Conservation (phyloP, 2,329 filamentous ascomycete genomes). For the Aotearoamyces nothofagi region DNA sequence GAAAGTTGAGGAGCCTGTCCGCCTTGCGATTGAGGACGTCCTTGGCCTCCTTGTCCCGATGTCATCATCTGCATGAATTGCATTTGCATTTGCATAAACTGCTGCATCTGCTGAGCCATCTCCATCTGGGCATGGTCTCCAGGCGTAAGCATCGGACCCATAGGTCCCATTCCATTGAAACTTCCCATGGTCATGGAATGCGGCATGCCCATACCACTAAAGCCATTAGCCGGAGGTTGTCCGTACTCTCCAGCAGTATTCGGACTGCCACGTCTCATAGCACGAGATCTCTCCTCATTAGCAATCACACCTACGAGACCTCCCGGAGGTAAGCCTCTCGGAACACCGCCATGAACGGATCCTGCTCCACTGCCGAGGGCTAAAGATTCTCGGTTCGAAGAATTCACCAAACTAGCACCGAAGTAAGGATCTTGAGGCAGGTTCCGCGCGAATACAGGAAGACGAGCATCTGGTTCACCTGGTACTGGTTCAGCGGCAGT, state of each 20-base stretch:
- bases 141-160: constrained; percentile 27
- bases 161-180: constrained; percentile 17
- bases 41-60: constrained; percentile 10
- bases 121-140: constrained; percentile 64
- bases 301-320: constrained; percentile 83
- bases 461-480: constrained; percentile 32
- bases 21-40: constrained; percentile 10
- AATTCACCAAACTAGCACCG: constrained; percentile 61
- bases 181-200: constrained; percentile 10
- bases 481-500: constrained; percentile 41
- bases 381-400: constrained; percentile 58
- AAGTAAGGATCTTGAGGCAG: constrained; percentile 77
- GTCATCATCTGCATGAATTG: constrained; percentile 82
- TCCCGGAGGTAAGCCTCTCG: constrained; percentile 40
- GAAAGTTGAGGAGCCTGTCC: constrained; percentile 10
- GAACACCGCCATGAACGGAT: constrained; percentile 22
- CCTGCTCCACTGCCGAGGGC: constrained; percentile 46
- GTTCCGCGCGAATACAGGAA: constrained; percentile 72
- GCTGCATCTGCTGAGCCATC: constrained; percentile 70
- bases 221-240: constrained; percentile 14
- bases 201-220: constrained; percentile 16
- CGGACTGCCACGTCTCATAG: constrained; percentile 65
- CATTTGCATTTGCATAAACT: constrained; percentile 91
- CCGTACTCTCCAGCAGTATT: constrained; percentile 38
- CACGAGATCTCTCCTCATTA: constrained; percentile 64